phyloP scores from a whole-genome alignment of 2,329 filamentous ascomycete species.

The Bipolaris gigantea region DNA sequence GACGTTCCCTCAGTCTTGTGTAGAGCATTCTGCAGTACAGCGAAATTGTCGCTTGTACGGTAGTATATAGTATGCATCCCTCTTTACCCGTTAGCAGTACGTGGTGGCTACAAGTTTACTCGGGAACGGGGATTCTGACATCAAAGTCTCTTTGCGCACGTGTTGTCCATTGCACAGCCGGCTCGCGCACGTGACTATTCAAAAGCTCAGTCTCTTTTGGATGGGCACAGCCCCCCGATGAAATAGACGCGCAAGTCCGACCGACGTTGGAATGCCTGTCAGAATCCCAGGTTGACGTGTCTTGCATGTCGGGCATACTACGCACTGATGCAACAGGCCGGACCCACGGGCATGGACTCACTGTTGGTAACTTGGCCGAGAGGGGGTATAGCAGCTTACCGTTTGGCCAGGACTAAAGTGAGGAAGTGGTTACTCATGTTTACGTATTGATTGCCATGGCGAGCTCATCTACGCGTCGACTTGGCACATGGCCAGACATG shows the following conservation, averaged over 20 bases:
- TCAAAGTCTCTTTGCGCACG: too few relatives aligned
- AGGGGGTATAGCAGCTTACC: not conserved
- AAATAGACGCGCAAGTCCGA: not conserved
- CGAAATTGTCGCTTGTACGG: not conserved
- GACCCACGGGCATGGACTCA: not conserved
- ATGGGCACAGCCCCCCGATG: not conserved
- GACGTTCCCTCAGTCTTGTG: not conserved
- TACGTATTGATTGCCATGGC: not conserved
- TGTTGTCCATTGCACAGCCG: not conserved
- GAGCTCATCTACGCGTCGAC: not conserved
- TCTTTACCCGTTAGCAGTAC: not conserved
- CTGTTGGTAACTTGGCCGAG: not conserved
- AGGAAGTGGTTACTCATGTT: not conserved
- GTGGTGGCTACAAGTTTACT: not conserved
- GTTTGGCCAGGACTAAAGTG: not conserved
- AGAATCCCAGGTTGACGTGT: not conserved
- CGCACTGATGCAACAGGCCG: not conserved
- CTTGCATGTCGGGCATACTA: not conserved
- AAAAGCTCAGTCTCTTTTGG: not conserved
- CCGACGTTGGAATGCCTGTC: not conserved
- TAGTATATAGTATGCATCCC: not conserved
- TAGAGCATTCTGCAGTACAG: not conserved
- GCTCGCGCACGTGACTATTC: not conserved
- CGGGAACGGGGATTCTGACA: not conserved
- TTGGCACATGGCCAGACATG: not conserved